Percentiles rank a stretch among this genome's conserved stretches.
Evolutionary conservation across 306 rosid genomes (phyloP).

Genomic region (Ochetophila trinervis): DNA sequence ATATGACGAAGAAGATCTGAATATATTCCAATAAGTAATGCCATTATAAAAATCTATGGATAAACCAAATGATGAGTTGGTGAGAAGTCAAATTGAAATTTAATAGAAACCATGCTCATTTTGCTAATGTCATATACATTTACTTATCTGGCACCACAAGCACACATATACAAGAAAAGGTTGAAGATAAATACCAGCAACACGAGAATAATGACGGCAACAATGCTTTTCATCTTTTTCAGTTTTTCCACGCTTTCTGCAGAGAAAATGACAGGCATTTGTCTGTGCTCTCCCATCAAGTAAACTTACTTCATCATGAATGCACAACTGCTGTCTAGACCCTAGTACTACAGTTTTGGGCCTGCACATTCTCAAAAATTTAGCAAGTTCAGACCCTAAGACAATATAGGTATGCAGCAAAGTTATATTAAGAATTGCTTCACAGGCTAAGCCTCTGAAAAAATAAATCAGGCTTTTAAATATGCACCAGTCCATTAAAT

Average conservation of each 20-base stretch:
- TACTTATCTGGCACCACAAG: neutral
- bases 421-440: neutral
- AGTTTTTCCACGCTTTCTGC: constrained; percentile 39
- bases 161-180: neutral
- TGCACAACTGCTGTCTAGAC: constrained; percentile 93
- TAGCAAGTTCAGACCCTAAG: neutral
- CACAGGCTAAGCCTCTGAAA: neutral
- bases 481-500: neutral
- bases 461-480: constrained; percentile 1
- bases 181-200: constrained; percentile 48
- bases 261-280: constrained; percentile 63
- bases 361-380: constrained; percentile 42
- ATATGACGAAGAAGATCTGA: too few relatives aligned
- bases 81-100: too few relatives aligned
- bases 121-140: neutral
- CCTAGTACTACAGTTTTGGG: constrained; percentile 92
- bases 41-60: too few relatives aligned
- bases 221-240: neutral
- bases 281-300: constrained; percentile 75
- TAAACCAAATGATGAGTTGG: too few relatives aligned
- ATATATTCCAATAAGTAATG: too few relatives aligned
- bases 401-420: neutral
- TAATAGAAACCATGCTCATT: too few relatives aligned
- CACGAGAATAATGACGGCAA: constrained; percentile 47
- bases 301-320: constrained; percentile 75